Base-by-base conservation (phyloP, 129 eudicot species). In the Ambrosia trifida region DNA sequence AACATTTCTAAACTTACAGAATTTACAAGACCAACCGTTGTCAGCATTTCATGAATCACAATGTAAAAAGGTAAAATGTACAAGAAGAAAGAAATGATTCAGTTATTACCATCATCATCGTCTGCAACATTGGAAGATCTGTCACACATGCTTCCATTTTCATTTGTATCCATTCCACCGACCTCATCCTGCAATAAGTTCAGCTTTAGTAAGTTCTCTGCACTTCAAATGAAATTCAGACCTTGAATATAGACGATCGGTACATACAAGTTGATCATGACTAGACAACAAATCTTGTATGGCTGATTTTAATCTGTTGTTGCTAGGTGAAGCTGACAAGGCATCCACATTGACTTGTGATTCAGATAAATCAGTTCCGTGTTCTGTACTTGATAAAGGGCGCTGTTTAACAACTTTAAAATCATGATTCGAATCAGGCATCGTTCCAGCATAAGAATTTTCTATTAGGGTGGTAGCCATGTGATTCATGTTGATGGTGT, bases 171-270 rank as follows among this genome's bases (percentile, higher is more conserved):
- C 76, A 60, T 65, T 58, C 75, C 84, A 76, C 7, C 70, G 14
- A 72, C 84, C 62, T 84, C 87, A 64, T 76, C 86, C 94, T 90
- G 88, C 81, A 82, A 31, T 46, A 14, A 51, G 20, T 54, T 53
- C 65, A 12, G 43, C 74, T 32, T 53, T 35, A 20, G 36, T 67
- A 36, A 67, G 71, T n/a, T n/a, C n/a, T n/a, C n/a, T n/a, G n/a
- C 64, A 36, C 14, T 49, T 76, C 7, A 36, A 64, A 69, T 68
- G 60, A 69, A 61, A 69, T 52, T 45, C 10, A 4, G 43, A 68
- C 46, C 44, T 56, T 56, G 45, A 76, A 68, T 10, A 65, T 47
- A 41, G 30, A 13, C 46, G 19, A 51, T 13, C 70, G 71, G 50
- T 83, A 33, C 35, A 35, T 63, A 71, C 72, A 52, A 32, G 17